Evolutionary conservation across 2,329 filamentous ascomycete species (phyloP).

Genomic region (Cytospora schulzeri): DNA sequence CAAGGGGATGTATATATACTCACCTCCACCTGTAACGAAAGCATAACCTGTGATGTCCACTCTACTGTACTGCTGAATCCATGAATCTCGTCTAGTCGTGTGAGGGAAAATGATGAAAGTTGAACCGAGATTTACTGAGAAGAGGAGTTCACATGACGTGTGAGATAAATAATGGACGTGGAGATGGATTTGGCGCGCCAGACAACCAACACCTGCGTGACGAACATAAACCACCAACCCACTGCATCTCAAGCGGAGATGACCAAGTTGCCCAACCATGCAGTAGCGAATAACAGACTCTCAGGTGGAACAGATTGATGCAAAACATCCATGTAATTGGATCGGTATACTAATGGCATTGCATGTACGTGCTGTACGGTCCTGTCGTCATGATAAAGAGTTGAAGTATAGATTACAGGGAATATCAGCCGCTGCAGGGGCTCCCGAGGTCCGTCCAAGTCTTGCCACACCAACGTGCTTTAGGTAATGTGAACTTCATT

Average conservation of each 20-base stretch:
- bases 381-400: no score
- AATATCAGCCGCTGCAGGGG: not conserved
- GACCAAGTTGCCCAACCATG: not conserved
- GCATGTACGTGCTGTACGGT: not conserved
- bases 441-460: not conserved
- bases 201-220: not conserved
- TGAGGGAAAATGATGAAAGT: not conserved
- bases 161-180: not conserved
- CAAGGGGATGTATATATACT: not conserved
- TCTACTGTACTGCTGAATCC: no score
- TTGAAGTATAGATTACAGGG: no score
- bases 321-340: not conserved
- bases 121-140: not conserved
- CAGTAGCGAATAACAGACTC: not conserved
- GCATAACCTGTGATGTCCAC: constrained; percentile 15
- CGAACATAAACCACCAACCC: no score
- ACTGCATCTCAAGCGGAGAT: not conserved
- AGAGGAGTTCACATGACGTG: not conserved
- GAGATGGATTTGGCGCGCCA: not conserved
- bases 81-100: no score
- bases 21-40: constrained; percentile 21
- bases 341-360: not conserved
- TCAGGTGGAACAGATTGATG: not conserved
- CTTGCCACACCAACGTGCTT: no score
- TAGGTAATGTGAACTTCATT: no score